Evolutionary conservation across 2,329 filamentous ascomycete genomes (phyloP), one percentile per base, ranked within the genome.

Genomic region (Huntiella omanensis): DNA sequence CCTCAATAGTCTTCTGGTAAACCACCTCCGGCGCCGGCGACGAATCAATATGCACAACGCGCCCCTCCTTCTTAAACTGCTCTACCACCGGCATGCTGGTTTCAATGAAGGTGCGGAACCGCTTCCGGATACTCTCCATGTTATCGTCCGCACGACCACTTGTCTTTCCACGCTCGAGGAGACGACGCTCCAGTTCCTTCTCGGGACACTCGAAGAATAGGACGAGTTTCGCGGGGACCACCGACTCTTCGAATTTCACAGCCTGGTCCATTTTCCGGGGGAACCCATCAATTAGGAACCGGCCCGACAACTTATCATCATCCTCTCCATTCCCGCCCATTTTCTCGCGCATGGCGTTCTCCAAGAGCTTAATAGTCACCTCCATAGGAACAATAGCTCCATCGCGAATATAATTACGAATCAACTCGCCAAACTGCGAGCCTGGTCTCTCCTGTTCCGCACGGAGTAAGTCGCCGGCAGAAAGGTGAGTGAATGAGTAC

Each of bases 341-440:
- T 10, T 73, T 70, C 6, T 72, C 75, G 48, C 70, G 71, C 84
- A 98, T 96, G 49, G 87, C 85, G 62, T 94, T 93, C 65, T 95
- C 87, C 38, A 98, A 73, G 33, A 98, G 67, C 56, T 87, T 80
- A 50, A 98, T 81, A 4, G 91, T 98, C 43, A 96, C 86, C 63
- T 96, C 88, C 84, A 94, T 93, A n/a, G 91, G 91, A 52, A 98
- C 91, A 62, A 98, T 98, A 55, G 77, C 77, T 50, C 91, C 91
- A 60, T 98, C 80, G 59, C 81, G 83, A 70, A 98, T 98, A 67
- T 91, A 87, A 55, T 80, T 73, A 60, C 80, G 80, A 72, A 98
- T 98, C 65, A 96, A 72, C 53, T 86, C 76, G 60, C 91, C 91
- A 61, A 93, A 96, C 63, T 95, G 71, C 53, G 78, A 85, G 49